Evolutionary conservation across 2,329 filamentous ascomycete genomes (phyloP).

Genomic region (Epichloe elymi): DNA sequence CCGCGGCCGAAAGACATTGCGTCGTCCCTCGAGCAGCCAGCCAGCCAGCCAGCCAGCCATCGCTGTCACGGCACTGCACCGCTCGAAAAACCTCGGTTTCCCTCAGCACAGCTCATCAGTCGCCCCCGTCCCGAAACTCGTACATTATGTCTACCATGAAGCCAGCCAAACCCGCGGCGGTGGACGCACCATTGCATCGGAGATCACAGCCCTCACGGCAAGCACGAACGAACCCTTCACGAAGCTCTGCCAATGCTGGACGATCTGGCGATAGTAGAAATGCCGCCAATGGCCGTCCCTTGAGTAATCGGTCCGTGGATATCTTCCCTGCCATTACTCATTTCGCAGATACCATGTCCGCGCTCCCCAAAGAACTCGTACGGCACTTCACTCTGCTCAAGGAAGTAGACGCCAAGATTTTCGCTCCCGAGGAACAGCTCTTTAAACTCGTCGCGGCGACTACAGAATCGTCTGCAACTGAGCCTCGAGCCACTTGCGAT

Average conservation of each 20-base stretch:
- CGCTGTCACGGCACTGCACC: neutral
- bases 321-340: conserved; percentile 54
- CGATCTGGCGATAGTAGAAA: conserved; percentile 32
- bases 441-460: conserved; percentile 60
- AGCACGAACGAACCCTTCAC: conserved; percentile 50
- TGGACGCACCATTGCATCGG: conserved; percentile 35
- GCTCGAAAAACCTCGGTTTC: neutral
- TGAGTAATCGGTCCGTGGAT: conserved; percentile 47
- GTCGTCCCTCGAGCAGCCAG: neutral
- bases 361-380: conserved; percentile 87
- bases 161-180: conserved; percentile 35
- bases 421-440: conserved; percentile 72
- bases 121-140: neutral
- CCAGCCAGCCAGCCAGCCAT: neutral
- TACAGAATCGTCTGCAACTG: conserved; percentile 35
- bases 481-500: conserved; percentile 31
- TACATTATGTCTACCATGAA: conserved; percentile 31
- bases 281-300: conserved; percentile 28
- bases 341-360: conserved; percentile 86
- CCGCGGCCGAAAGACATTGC: neutral
- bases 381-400: conserved; percentile 92
- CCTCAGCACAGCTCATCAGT: neutral
- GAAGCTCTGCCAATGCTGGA: conserved; percentile 35
- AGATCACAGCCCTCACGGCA: conserved; percentile 52
- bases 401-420: conserved; percentile 95